phyloP scores from a whole-genome alignment of 768 basidiomycete genomes.

The Boletus rufocinnamomeus region DNA sequence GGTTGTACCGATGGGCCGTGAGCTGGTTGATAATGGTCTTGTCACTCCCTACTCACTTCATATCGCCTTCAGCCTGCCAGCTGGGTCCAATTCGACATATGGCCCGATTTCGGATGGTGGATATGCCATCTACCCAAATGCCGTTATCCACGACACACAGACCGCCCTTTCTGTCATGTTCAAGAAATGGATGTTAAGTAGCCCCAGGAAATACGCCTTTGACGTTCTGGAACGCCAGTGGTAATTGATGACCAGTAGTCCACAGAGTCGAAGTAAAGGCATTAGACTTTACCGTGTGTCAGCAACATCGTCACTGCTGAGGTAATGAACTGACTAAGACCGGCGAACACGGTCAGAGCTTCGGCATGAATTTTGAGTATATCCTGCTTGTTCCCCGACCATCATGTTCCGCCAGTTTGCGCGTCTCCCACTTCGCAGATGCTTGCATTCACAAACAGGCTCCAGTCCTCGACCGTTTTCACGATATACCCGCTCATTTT shows the following conservation, averaged over 20 bases:
- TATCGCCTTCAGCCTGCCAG: too few relatives aligned
- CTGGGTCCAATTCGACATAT: too few relatives aligned
- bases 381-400: conserved; percentile 9
- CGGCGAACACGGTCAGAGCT: not conserved
- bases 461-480: conserved; percentile 23
- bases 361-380: conserved; percentile 27
- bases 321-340: conserved; percentile 30
- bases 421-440: conserved; percentile 54
- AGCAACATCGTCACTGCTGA: conserved; percentile 6
- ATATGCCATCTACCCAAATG: too few relatives aligned
- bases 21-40: too few relatives aligned
- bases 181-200: not conserved
- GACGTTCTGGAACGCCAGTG: not conserved
- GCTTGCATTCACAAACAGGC: conserved; percentile 47
- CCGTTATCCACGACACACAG: too few relatives aligned
- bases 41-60: too few relatives aligned
- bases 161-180: not conserved
- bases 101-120: too few relatives aligned
- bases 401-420: conserved; percentile 58
- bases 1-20: too few relatives aligned
- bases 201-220: too few relatives aligned
- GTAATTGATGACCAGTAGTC: too few relatives aligned
- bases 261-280: too few relatives aligned
- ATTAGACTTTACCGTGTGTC: not conserved
- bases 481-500: conserved; percentile 31